Percentiles rank a stretch among this genome's conserved stretches.
Conservation (phyloP, 192 early-diverging fungal genomes). For the Coemansia sp. region DNA sequence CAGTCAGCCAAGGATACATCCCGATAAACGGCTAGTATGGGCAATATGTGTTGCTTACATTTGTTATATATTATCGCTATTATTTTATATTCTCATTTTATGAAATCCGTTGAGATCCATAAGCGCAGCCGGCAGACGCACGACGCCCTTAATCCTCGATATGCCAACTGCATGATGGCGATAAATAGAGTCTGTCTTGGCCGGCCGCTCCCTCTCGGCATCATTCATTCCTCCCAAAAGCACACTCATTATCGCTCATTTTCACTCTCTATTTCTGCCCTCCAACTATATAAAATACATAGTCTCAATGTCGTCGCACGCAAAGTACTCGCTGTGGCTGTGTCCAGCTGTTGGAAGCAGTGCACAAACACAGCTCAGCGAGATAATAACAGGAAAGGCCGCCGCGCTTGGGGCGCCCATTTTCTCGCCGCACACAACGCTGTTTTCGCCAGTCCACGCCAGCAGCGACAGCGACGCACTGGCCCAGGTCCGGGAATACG, state of each 20-base stretch:
- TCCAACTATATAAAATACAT: too few species aligned
- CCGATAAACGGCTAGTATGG: not conserved
- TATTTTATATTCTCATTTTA: not conserved
- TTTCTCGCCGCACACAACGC: constrained; percentile 36
- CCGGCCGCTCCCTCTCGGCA: too few species aligned
- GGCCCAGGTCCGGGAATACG: constrained; percentile 18
- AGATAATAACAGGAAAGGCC: constrained; percentile 13
- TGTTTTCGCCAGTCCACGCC: constrained; percentile 34
- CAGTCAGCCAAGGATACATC: not conserved
- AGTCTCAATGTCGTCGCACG: not conserved
- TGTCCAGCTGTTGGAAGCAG: constrained; percentile 21
- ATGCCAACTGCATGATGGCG: not conserved
- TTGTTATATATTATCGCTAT: not conserved
- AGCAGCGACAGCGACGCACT: constrained; percentile 18
- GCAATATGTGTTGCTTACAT: not conserved
- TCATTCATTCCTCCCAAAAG: too few species aligned
- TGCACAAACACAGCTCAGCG: constrained; percentile 4
- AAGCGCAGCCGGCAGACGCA: not conserved
- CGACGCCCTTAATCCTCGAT: too few species aligned
- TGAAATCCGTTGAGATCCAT: not conserved
- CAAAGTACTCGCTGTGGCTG: constrained; percentile 49
- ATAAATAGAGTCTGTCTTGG: too few species aligned
- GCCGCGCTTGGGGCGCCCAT: constrained; percentile 10
- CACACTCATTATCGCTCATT: too few species aligned
- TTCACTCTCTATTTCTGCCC: too few species aligned